Evolutionary conservation across 352 stramenopile species (phyloP), one percentile per base, ranked within the genome.

Genomic region (Phytophthora sp.): DNA sequence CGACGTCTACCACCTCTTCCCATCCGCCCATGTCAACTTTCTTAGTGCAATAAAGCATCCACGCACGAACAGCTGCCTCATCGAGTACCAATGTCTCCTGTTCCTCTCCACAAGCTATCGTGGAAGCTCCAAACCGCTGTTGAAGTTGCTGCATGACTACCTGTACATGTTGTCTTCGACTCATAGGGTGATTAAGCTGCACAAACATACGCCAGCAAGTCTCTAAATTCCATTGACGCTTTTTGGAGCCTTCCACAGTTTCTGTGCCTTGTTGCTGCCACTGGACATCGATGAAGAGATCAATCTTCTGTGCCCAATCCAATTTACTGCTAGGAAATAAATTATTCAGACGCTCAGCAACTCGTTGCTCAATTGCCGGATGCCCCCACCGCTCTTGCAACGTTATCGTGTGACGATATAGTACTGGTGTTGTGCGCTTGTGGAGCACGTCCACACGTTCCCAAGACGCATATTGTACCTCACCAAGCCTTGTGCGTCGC

Each of bases 291-390:
- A 79, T 66, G 15, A 87, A 77, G 26, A 88, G 69, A 15, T 71
- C 50, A 28, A 88, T 71, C 10, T 84, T 84, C 34, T 80, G 71
- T 0, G 15, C 39, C 76, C 76, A 87, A 10, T 85, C 76, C 28
- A 88, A 38, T 39, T 89, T 89, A 30, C 46, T 68, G 39, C 76
- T 88, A 15, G 80, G 77, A 18, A 90, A 84, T 15, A 88, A 26
- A 41, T 74, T 72, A 11, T 51, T 54, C 24, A 90, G 41, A 30
- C 79, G 41, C 17, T 85, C 66, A 11, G 65, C 67, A 31, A 85
- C 45, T 7, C 44, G 54, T 18, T 84, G 63, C 49, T 88, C 81
- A 43, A 80, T 82, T 27, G 54, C 59, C 21, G 78, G 81, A 41
- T 87, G 76, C 7, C 44, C 77, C 81, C 81, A 90, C 9, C 81